Base-by-base conservation (phyloP, 345 rosid genomes). In the Cardamine resedifolia region DNA sequence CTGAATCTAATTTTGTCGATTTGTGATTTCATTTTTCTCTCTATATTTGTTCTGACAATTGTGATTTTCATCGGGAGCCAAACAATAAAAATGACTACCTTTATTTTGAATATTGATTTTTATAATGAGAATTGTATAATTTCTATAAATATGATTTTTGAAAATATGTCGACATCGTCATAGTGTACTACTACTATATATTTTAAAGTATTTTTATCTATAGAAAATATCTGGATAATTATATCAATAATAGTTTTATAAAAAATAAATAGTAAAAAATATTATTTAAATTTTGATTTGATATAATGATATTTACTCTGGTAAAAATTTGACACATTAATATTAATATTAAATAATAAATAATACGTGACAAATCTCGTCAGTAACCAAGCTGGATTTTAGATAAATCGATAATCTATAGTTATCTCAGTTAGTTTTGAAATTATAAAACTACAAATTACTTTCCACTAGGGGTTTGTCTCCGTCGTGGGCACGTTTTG, bases 1-100 rank as follows among this genome's bases (percentile, higher is more conserved):
- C 61, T 74, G 78, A 74, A 74, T 74, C 78, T 74, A 15, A 15
- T 27, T 47, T 57, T 74, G 56, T 48, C 72, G 20, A 66, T 39
- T 27, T 74, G 16, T 58, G 28, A 66, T 48, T 58, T 57, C 50
- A 49, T 49, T 59, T 36, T 36, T 27, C 36, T 16, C 45, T 36
- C n/a, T n/a, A n/a, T n/a, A n/a, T n/a, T n/a, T n/a, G n/a, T 56
- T 45, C 56, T 64, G 48, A 64, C 28, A 21, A 15, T 36, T 55
- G 36, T 44, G 36, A 56, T 47, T 65, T n/a, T n/a, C n/a, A n/a
- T n/a, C n/a, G n/a, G n/a, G n/a, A n/a, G n/a, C n/a, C n/a, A n/a
- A n/a, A n/a, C n/a, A n/a, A n/a, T n/a, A n/a, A n/a, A n/a, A n/a
- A n/a, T n/a, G n/a, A n/a, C n/a, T n/a, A n/a, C n/a, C n/a, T n/a